phyloP scores from a whole-genome alignment of 805 yeast genomes.

The Metschnikowia bowlesiae region DNA sequence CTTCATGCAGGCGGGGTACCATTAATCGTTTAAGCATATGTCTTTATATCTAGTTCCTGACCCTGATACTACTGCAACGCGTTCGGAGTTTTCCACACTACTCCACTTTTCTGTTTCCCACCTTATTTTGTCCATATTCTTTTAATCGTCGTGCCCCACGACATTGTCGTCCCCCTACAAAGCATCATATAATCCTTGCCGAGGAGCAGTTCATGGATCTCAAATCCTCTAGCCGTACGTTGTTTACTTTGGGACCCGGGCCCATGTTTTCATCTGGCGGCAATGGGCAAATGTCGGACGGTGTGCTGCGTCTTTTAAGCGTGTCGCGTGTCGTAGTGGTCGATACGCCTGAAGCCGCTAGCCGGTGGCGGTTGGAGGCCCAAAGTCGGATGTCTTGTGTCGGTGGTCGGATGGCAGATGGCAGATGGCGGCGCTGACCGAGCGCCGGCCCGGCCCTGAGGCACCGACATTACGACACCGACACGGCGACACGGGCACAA shows the following conservation, averaged over 20 bases:
- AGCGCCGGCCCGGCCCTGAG: too few species aligned
- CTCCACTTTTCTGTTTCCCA: background rate
- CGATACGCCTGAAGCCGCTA: too few species aligned
- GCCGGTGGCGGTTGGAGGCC: too few species aligned
- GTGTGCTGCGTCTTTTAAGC: background rate
- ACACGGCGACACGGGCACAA: too few species aligned
- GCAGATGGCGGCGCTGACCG: too few species aligned
- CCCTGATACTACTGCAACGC: slow-evolving; percentile 1
- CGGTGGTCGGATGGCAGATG: background rate
- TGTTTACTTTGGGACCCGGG: background rate
- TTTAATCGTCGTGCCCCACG: background rate
- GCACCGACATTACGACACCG: too few species aligned
- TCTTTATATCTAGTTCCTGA: slow-evolving; percentile 3
- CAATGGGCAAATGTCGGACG: background rate
- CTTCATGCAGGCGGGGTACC: slow-evolving; percentile 4
- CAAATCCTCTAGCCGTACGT: background rate
- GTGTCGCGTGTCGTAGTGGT: background rate
- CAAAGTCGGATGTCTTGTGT: background rate
- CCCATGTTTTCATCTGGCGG: too few species aligned
- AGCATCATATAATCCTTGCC: background rate
- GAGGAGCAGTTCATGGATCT: slow-evolving; percentile 2
- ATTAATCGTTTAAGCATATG: slow-evolving; percentile 4
- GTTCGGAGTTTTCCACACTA: background rate
- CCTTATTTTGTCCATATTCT: background rate
- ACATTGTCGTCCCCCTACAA: background rate